A percentile compares a stretch with the other conserved stretches of the same genome.
Conservation (phyloP, 176 grass and related monocot genomes). For the Oryza brachyantha region DNA sequence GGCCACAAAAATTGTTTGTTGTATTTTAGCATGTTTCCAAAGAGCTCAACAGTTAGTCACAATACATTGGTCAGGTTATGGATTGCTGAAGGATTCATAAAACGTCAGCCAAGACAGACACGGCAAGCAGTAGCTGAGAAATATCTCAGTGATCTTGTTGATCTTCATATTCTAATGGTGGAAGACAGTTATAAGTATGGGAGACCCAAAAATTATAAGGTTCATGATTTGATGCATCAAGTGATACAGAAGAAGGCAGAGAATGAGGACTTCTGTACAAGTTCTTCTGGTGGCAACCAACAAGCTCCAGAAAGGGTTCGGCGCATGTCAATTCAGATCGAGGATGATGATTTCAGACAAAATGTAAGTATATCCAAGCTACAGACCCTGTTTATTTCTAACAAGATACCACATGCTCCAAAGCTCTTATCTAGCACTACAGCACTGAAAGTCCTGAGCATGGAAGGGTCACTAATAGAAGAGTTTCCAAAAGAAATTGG, state of each 20-base stretch:
- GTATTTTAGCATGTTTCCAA: slow-evolving; percentile 26
- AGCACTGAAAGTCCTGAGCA: slow-evolving; percentile 15
- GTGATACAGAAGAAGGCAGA: slow-evolving; percentile 10
- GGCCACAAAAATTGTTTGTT: slow-evolving; percentile 13
- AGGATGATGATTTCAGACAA: background rate
- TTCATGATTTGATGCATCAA: slow-evolving; percentile 23
- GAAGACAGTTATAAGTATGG: slow-evolving; percentile 18
- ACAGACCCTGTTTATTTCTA: background rate
- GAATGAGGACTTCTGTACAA: background rate
- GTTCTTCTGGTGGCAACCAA: background rate
- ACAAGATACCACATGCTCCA: background rate
- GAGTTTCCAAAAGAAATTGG: slow-evolving; percentile 13
- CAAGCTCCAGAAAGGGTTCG: background rate
- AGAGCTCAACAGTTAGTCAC: slow-evolving; percentile 3
- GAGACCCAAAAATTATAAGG: slow-evolving; percentile 20
- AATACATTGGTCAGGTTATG: slow-evolving; percentile 20
- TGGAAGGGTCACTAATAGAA: background rate
- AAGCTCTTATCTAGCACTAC: background rate
- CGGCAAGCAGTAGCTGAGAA: background rate
- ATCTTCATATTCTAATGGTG: slow-evolving; percentile 8
- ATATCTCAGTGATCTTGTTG: slow-evolving; percentile 3
- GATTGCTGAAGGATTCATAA: slow-evolving; percentile 25
- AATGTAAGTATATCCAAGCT: slow-evolving; percentile 17
- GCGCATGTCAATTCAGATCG: slow-evolving; percentile 13
- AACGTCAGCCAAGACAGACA: background rate